Evolutionary conservation across 2,329 filamentous ascomycete species (phyloP).

Genomic region (Tolypocladium album): DNA sequence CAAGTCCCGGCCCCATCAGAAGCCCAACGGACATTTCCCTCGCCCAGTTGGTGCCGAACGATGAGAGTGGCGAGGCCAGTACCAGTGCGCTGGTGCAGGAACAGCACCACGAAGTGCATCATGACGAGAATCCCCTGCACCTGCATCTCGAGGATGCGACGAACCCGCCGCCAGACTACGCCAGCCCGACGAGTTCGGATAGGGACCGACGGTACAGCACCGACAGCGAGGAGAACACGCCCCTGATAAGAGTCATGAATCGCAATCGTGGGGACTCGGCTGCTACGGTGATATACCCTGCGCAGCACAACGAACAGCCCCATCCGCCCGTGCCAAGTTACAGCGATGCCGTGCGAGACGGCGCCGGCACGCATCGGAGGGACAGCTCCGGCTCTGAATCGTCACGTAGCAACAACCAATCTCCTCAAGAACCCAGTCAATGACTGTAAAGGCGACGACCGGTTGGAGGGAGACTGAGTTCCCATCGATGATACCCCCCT

Average conservation of each 20-base stretch:
- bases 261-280: constrained; percentile 40
- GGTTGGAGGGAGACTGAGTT: background rate
- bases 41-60: constrained; percentile 64
- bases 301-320: constrained; percentile 6
- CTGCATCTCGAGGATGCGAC: constrained; percentile 41
- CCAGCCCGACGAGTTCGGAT: constrained; percentile 53
- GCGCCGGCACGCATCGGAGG: constrained; percentile 19
- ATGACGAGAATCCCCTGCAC: constrained; percentile 26
- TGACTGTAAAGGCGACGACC: background rate
- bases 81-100: constrained; percentile 10
- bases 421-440: background rate
- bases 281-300: constrained; percentile 7
- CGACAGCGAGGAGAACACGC: constrained; percentile 45
- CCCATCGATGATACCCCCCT: background rate
- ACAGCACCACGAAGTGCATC: constrained; percentile 11
- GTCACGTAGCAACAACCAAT: background rate
- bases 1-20: constrained; percentile 78
- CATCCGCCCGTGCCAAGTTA: constrained; percentile 72
- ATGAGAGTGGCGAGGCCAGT: constrained; percentile 56
- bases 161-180: constrained; percentile 61
- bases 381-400: constrained; percentile 11
- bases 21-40: constrained; percentile 95
- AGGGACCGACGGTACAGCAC: constrained; percentile 44
- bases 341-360: constrained; percentile 58
- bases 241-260: constrained; percentile 38